A percentile compares a stretch with the other conserved stretches of the same genome.
Conservation (phyloP, 2,329 filamentous ascomycete genomes). For the Ramularia collo-cygni region DNA sequence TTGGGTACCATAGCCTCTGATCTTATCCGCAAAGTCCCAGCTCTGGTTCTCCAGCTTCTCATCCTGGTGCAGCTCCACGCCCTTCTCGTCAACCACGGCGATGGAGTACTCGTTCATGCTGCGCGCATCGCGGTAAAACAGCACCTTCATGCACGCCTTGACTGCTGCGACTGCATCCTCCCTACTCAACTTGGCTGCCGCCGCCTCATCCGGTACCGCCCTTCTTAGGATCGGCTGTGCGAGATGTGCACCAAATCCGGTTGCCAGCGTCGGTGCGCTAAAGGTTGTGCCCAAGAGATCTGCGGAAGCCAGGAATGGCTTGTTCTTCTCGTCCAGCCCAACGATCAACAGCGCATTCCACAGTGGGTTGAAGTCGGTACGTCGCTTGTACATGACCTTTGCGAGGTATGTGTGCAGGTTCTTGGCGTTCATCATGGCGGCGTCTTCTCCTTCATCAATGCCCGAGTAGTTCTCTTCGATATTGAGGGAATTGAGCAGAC, state of each 20-base stretch:
- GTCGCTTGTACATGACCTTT: slow-evolving; percentile 92
- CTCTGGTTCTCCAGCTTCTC: slow-evolving; percentile 92
- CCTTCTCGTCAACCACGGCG: slow-evolving; percentile 73
- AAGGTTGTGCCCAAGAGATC: slow-evolving; percentile 93
- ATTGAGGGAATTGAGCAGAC: slow-evolving; percentile 77
- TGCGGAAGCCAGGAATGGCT: slow-evolving; percentile 84
- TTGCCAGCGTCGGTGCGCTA: slow-evolving; percentile 78
- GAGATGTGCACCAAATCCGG: slow-evolving; percentile 87
- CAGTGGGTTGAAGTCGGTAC: slow-evolving; percentile 90
- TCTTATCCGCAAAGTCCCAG: slow-evolving; percentile 95
- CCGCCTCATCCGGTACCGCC: slow-evolving; percentile 75
- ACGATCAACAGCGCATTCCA: slow-evolving; percentile 95
- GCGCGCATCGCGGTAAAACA: slow-evolving; percentile 94
- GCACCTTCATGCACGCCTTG: slow-evolving; percentile 94
- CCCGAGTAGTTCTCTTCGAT: slow-evolving; percentile 79
- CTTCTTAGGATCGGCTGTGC: slow-evolving; percentile 86
- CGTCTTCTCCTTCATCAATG: slow-evolving; percentile 61
- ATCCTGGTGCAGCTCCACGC: slow-evolving; percentile 75
- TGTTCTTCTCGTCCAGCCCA: slow-evolving; percentile 69
- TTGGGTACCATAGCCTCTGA: slow-evolving; percentile 92
- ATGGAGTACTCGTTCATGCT: slow-evolving; percentile 88
- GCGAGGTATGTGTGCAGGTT: slow-evolving; percentile 95
- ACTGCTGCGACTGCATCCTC: slow-evolving; percentile 75
- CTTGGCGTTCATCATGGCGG: slow-evolving; percentile 69
- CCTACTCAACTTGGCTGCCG: slow-evolving; percentile 62